Conservation (phyloP, 148 eudicot species). For the Rhododendron ferrugineum region DNA sequence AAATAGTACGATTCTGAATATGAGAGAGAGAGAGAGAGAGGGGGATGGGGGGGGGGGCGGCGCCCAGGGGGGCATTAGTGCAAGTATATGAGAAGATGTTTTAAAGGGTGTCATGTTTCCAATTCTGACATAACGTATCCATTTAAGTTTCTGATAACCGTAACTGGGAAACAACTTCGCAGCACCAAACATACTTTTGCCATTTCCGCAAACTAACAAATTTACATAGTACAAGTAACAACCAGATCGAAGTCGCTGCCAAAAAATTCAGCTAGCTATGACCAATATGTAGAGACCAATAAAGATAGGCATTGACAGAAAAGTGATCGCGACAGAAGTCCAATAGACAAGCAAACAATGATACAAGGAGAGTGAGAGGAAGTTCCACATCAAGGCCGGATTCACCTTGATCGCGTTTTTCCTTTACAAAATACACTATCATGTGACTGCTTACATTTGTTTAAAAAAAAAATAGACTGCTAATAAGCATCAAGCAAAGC, state of each 20-base stretch:
- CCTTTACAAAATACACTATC: neutral
- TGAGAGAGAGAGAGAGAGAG: neutral
- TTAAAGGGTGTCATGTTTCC: neutral
- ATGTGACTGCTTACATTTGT: neutral
- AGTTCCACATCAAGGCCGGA: neutral
- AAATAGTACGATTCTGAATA: neutral
- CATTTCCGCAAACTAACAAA: neutral
- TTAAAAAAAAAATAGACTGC: neutral
- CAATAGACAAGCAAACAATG: neutral
- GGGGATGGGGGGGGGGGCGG: too few relatives aligned
- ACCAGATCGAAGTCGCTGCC: neutral
- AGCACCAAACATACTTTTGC: neutral
- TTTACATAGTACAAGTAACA: neutral
- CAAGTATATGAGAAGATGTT: neutral
- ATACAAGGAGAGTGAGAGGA: neutral
- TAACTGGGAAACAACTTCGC: neutral
- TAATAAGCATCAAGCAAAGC: neutral
- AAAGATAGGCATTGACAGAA: neutral
- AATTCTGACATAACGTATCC: neutral
- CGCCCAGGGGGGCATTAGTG: too few relatives aligned
- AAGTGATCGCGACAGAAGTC: neutral
- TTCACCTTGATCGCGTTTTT: neutral
- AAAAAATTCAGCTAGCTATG: neutral
- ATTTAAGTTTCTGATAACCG: neutral
- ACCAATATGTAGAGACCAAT: neutral